phyloP scores from a whole-genome alignment of 2,329 filamentous ascomycete species.

The Grosmannia clavigera region DNA sequence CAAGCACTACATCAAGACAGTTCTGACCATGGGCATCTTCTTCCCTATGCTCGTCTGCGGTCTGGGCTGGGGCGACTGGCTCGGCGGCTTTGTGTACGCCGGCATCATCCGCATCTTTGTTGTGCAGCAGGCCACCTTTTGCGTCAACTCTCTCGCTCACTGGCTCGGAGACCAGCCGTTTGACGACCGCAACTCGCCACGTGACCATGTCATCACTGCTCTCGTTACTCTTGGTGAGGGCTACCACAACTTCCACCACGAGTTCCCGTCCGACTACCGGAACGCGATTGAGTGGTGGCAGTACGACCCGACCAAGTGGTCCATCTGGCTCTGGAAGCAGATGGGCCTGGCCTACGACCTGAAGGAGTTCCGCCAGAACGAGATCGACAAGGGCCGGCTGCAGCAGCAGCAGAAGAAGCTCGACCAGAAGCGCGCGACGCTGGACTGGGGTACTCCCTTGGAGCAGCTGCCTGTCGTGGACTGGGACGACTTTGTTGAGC shows the following conservation, averaged over 20 bases:
- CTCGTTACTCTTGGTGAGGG: slow-evolving; percentile 73
- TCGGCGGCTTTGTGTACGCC: slow-evolving; percentile 72
- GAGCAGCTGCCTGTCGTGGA: slow-evolving; percentile 76
- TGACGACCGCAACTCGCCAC: slow-evolving; percentile 82
- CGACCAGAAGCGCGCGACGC: slow-evolving; percentile 67
- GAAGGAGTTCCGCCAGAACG: slow-evolving; percentile 83
- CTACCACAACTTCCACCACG: slow-evolving; percentile 94
- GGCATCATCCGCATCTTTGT: slow-evolving; percentile 81
- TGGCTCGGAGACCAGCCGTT: slow-evolving; percentile 90
- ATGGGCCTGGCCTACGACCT: slow-evolving; percentile 74
- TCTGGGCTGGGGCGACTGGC: slow-evolving; percentile 68
- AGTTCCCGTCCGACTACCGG: slow-evolving; percentile 87
- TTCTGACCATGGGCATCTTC: slow-evolving; percentile 63
- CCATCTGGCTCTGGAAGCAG: slow-evolving; percentile 74
- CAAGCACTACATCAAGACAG: slow-evolving; percentile 71
- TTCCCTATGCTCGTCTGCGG: slow-evolving; percentile 67
- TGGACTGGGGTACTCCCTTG: slow-evolving; percentile 78
- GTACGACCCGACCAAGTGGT: slow-evolving; percentile 88
- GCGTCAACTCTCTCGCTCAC: slow-evolving; percentile 81
- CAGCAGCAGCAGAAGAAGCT: slow-evolving; percentile 90
- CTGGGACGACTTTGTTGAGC: slow-evolving; percentile 75
- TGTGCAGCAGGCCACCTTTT: slow-evolving; percentile 87
- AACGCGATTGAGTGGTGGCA: slow-evolving; percentile 87
- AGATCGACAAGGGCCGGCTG: slow-evolving; percentile 83
- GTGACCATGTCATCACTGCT: slow-evolving; percentile 78